Evolutionary conservation across 129 eudicot genomes (phyloP).

Genomic region (Solidago caesia): DNA sequence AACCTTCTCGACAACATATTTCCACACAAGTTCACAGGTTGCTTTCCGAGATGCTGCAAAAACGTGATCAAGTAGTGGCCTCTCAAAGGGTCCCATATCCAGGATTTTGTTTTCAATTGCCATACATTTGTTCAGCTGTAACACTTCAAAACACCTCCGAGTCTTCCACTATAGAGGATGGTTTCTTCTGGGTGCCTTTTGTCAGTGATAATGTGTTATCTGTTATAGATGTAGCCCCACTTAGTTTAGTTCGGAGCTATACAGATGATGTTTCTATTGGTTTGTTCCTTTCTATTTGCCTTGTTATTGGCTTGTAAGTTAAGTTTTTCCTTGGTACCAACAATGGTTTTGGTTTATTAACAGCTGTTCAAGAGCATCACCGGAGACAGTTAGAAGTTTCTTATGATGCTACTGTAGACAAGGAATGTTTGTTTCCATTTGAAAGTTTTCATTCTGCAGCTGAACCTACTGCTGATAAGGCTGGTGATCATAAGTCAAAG

Average conservation of each 20-base stretch:
- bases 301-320: slow-evolving; percentile 12
- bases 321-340: slow-evolving; percentile 11
- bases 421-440: slow-evolving; percentile 75
- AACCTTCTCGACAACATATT: slow-evolving; percentile 59
- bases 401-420: slow-evolving; percentile 40
- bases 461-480: slow-evolving; percentile 41
- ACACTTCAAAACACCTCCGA: slow-evolving; percentile 25
- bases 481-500: slow-evolving; percentile 42
- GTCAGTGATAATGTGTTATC: slow-evolving; percentile 61
- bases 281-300: slow-evolving; percentile 31
- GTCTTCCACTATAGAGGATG: slow-evolving; percentile 22
- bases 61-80: slow-evolving; percentile 58
- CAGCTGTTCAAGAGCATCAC: slow-evolving; percentile 68
- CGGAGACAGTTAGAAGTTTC: slow-evolving; percentile 46
- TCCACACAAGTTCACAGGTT: slow-evolving; percentile 53
- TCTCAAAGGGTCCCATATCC: slow-evolving; percentile 62
- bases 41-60: slow-evolving; percentile 60
- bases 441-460: slow-evolving; percentile 26
- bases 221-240: slow-evolving; percentile 86
- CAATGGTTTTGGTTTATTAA: slow-evolving; percentile 25
- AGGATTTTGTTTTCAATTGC: slow-evolving; percentile 52
- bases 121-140: slow-evolving; percentile 55
- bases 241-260: slow-evolving; percentile 60
- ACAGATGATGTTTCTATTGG: slow-evolving; percentile 73
- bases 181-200: slow-evolving; percentile 60